Percentiles rank a stretch among this genome's conserved stretches.
Conservation (phyloP, 2,329 filamentous ascomycete genomes). For the Ramichloridium luteum region DNA sequence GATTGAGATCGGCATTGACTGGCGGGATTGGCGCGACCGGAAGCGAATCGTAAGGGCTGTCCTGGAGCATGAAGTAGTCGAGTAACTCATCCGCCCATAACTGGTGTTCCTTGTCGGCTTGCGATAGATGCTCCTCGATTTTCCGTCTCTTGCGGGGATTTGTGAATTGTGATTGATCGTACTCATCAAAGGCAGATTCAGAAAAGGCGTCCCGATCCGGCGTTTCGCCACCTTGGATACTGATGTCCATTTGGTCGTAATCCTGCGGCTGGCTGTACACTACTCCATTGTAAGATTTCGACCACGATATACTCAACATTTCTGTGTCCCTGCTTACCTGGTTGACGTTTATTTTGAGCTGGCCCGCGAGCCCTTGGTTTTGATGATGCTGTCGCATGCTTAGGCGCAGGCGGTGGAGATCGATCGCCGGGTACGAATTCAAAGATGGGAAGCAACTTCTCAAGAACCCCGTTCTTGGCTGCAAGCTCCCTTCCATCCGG, state of each 20-base stretch:
- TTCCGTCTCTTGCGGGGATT: conserved; percentile 63
- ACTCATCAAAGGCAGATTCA: conserved; percentile 73
- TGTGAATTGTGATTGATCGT: conserved; percentile 57
- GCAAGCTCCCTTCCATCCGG: conserved; percentile 69
- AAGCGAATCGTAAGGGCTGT: conserved; percentile 45
- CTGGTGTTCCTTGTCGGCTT: conserved; percentile 70
- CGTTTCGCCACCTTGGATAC: conserved; percentile 49
- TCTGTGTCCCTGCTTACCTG: conserved; percentile 13
- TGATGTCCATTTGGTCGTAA: conserved; percentile 19
- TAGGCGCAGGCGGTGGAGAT: conserved; percentile 85
- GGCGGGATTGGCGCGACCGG: conserved; percentile 64
- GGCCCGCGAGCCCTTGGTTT: conserved; percentile 61
- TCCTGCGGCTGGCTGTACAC: conserved; percentile 45
- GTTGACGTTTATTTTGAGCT: conserved; percentile 12
- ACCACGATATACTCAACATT: no score
- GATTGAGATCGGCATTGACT: conserved; percentile 74
- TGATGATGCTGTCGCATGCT: conserved; percentile 62
- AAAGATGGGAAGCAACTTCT: conserved; percentile 76
- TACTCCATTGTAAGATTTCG: conserved; percentile 34
- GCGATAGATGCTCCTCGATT: conserved; percentile 43
- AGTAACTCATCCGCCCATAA: conserved; percentile 86
- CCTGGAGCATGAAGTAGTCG: conserved; percentile 77
- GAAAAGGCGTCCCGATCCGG: conserved; percentile 76
- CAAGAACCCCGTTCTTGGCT: conserved; percentile 72
- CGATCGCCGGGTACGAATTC: conserved; percentile 74